A percentile compares a stretch with the other conserved stretches of the same genome.
These are phyloP conservation scores for Leishmania tropica DNA, from an alignment of 208 protist species.

Conservation along the genomic window DNA sequence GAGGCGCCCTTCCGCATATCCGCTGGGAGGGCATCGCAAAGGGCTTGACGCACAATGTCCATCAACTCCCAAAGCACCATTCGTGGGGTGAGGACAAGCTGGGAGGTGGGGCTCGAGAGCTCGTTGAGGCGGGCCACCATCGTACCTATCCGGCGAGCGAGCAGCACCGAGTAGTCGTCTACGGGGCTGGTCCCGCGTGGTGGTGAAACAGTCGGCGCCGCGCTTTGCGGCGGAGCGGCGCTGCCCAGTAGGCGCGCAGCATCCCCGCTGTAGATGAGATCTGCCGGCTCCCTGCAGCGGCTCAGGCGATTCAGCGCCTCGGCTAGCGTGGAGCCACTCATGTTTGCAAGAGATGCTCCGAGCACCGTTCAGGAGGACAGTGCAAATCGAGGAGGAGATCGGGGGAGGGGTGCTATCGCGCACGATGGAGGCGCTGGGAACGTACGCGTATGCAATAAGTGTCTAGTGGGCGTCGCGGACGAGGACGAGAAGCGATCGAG, in stretches of 20 bases:
- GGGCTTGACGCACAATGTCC: conserved; percentile 47
- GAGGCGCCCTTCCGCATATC: conserved; percentile 18
- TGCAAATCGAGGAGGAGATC: not conserved
- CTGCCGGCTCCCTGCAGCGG: conserved; percentile 24
- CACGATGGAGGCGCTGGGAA: not conserved
- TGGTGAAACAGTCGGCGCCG: not conserved
- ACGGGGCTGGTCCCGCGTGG: not conserved
- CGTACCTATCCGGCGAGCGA: conserved; percentile 55
- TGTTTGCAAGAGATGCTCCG: not conserved
- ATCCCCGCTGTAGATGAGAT: conserved; percentile 27
- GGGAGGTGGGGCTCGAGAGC: conserved; percentile 32
- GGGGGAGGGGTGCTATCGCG: not conserved
- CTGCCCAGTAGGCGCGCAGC: conserved; percentile 3
- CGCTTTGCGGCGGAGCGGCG: not conserved
- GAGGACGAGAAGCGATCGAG: not conserved
- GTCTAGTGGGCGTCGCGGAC: not conserved
- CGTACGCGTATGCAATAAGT: not conserved
- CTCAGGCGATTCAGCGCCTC: conserved; percentile 9
- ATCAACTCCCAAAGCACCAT: conserved; percentile 53
- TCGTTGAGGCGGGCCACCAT: conserved; percentile 51
- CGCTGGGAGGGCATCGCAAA: conserved; percentile 38
- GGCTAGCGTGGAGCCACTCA: conserved; percentile 5
- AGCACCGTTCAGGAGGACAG: not conserved
- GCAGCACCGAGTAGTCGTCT: conserved; percentile 30
- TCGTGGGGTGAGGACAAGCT: conserved; percentile 44